A percentile compares a stretch with the other conserved stretches of the same genome.
These are phyloP conservation scores for Colletotrichum sojae DNA, from an alignment of 2,329 filamentous ascomycete genomes.

Conservation along the genomic window DNA sequence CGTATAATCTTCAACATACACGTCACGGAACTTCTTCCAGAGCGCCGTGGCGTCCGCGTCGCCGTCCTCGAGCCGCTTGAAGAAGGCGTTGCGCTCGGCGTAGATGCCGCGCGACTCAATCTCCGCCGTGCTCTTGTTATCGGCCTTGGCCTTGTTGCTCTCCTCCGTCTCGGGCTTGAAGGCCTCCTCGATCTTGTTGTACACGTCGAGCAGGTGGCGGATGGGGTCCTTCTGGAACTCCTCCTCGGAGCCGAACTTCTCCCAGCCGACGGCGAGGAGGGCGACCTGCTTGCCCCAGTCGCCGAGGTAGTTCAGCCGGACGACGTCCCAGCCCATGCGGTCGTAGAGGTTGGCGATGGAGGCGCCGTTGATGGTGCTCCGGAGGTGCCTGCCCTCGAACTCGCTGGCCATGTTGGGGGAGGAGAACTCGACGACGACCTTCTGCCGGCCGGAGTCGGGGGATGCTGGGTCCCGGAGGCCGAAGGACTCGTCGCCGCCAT, in stretches of 20 bases:
- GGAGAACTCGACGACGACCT: conserved; percentile 79
- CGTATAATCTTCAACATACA: conserved; percentile 72
- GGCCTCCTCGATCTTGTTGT: conserved; percentile 76
- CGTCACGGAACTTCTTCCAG: conserved; percentile 71
- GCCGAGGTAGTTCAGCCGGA: conserved; percentile 81
- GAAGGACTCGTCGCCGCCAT: conserved; percentile 71
- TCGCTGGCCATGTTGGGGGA: conserved; percentile 84
- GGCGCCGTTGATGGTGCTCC: conserved; percentile 83
- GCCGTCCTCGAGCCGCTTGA: conserved; percentile 73
- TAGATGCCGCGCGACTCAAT: conserved; percentile 61
- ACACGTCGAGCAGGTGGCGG: conserved; percentile 80
- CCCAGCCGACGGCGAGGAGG: conserved; percentile 77
- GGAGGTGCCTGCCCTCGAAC: conserved; percentile 81
- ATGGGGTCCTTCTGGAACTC: conserved; percentile 76
- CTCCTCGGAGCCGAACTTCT: conserved; percentile 77
- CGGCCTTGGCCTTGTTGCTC: conserved; percentile 65
- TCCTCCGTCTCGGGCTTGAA: conserved; percentile 74
- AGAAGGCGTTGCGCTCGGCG: conserved; percentile 72
- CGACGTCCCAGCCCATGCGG: conserved; percentile 78
- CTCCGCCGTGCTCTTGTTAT: conserved; percentile 59
- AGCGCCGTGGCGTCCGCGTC: conserved; percentile 69
- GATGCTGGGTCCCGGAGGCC: conserved; percentile 68
- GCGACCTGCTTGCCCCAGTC: conserved; percentile 84
- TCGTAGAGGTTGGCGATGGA: conserved; percentile 80
- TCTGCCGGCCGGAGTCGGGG: conserved; percentile 56